A percentile compares a stretch with the other conserved stretches of the same genome.
phyloP scores from a whole-genome alignment of 2,329 filamentous ascomycete genomes.

The Colletotrichum costaricense region DNA sequence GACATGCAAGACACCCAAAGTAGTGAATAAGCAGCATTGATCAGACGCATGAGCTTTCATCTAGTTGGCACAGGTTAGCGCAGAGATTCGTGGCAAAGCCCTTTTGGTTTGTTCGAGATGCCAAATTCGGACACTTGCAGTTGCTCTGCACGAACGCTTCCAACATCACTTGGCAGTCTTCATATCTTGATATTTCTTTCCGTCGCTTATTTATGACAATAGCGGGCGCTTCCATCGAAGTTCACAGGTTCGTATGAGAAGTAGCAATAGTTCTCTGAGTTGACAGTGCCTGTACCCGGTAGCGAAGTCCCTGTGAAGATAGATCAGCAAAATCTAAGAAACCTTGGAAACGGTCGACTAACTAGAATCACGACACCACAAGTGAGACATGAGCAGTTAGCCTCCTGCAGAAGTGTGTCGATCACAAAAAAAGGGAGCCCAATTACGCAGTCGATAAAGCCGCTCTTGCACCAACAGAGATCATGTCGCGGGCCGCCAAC shows the following conservation, averaged over 20 bases:
- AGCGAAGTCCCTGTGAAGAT: too few relatives aligned
- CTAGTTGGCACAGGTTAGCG: background rate
- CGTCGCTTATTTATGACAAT: fast-evolving
- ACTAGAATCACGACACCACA: background rate
- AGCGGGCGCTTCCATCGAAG: background rate
- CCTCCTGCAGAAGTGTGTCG: background rate
- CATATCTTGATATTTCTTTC: background rate
- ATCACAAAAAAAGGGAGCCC: background rate
- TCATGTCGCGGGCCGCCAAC: background rate
- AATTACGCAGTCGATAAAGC: background rate
- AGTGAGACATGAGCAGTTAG: background rate
- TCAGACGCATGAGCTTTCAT: background rate
- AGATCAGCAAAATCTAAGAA: too few relatives aligned
- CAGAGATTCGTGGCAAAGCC: background rate
- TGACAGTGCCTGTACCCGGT: background rate
- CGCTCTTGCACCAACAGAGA: background rate
- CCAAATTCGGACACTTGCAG: background rate
- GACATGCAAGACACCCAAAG: background rate
- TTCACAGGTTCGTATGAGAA: background rate
- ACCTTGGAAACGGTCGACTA: too few relatives aligned
- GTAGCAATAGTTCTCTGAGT: background rate
- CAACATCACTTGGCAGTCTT: background rate
- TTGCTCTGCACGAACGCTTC: background rate
- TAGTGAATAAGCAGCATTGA: background rate
- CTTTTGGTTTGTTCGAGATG: background rate